phyloP scores from a whole-genome alignment of 2,329 filamentous ascomycete species.

The Clonostachys byssicola region DNA sequence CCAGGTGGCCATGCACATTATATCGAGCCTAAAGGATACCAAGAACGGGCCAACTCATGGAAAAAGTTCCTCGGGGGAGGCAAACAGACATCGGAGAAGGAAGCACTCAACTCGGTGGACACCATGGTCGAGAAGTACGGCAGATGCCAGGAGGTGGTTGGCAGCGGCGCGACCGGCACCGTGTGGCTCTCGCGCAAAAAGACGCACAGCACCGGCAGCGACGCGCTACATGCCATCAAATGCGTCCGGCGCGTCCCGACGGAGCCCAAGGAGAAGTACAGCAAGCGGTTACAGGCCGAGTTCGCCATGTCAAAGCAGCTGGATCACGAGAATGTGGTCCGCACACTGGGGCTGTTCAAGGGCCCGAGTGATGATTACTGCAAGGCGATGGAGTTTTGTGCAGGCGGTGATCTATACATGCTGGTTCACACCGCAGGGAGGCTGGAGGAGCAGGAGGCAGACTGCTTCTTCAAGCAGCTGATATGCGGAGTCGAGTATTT shows the following conservation, averaged over 20 bases:
- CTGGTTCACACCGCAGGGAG: slow-evolving; percentile 88
- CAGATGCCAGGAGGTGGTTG: slow-evolving; percentile 96
- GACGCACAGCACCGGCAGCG: slow-evolving; percentile 73
- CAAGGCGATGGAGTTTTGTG: slow-evolving; percentile 99
- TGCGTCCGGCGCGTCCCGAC: slow-evolving; percentile 93
- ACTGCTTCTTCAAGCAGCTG: slow-evolving; percentile 98
- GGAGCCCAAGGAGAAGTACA: slow-evolving; percentile 95
- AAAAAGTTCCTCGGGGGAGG: slow-evolving; percentile 78
- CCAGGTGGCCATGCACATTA: slow-evolving; percentile 80
- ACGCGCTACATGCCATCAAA: slow-evolving; percentile 96
- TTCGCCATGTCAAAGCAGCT: slow-evolving; percentile 98
- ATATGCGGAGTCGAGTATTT: slow-evolving; percentile 99
- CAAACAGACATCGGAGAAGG: slow-evolving; percentile 43
- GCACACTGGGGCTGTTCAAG: slow-evolving; percentile 90
- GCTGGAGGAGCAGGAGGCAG: slow-evolving; percentile 86
- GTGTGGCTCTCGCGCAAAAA: slow-evolving; percentile 97
- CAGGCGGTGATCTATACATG: slow-evolving; percentile 92
- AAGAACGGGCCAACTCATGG: slow-evolving; percentile 92
- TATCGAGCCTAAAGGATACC: slow-evolving; percentile 82
- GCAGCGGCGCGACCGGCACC: slow-evolving; percentile 93
- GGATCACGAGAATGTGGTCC: slow-evolving; percentile 95
- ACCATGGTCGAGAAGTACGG: slow-evolving; percentile 95
- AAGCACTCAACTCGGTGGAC: slow-evolving; percentile 62
- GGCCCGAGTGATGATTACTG: slow-evolving; percentile 97
- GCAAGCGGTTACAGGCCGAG: slow-evolving; percentile 92